A percentile compares a stretch with the other conserved stretches of the same genome.
Evolutionary conservation across 2,329 filamentous ascomycete species (phyloP).

Genomic region (Hypoxylon sp.): DNA sequence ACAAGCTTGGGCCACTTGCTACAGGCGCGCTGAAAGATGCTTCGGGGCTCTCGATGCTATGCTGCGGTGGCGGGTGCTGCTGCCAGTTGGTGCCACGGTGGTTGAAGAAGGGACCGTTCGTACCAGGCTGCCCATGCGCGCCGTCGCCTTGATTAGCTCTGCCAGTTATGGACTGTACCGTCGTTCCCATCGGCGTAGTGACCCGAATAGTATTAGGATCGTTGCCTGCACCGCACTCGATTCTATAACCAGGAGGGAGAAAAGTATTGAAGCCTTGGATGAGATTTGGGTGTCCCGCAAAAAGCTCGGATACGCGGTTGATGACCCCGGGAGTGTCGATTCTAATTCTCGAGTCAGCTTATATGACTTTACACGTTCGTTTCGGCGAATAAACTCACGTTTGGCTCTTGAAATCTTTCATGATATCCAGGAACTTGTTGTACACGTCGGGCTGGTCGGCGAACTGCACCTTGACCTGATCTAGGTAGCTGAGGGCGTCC

Average conservation of each 20-base stretch:
- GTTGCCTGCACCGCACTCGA: conserved; percentile 93
- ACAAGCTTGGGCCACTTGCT: conserved; percentile 63
- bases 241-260: conserved; percentile 92
- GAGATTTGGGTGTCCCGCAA: conserved; percentile 92
- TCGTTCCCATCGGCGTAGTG: conserved; percentile 97
- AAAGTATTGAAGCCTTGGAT: conserved; percentile 99
- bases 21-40: conserved; percentile 70
- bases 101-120: conserved; percentile 60
- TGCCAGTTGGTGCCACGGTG: conserved; percentile 68
- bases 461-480: conserved; percentile 98
- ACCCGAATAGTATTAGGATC: conserved; percentile 97
- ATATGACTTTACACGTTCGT: conserved; percentile 23
- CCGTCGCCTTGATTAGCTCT: conserved; percentile 62
- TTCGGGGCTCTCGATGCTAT: conserved; percentile 73
- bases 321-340: conserved; percentile 99
- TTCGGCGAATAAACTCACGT: conserved; percentile 69
- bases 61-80: conserved; percentile 63
- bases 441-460: conserved; percentile 97
- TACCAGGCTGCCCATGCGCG: conserved; percentile 53
- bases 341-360: conserved; percentile 58
- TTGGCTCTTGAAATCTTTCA: conserved; percentile 99
- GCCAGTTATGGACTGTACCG: conserved; percentile 84
- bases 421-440: conserved; percentile 96
- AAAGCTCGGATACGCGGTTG: conserved; percentile 93
- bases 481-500: conserved; percentile 91